A percentile compares a stretch with the other conserved stretches of the same genome.
phyloP scores from a whole-genome alignment of 176 grass and related monocot species.

The Dendrocalamus sinicus region DNA sequence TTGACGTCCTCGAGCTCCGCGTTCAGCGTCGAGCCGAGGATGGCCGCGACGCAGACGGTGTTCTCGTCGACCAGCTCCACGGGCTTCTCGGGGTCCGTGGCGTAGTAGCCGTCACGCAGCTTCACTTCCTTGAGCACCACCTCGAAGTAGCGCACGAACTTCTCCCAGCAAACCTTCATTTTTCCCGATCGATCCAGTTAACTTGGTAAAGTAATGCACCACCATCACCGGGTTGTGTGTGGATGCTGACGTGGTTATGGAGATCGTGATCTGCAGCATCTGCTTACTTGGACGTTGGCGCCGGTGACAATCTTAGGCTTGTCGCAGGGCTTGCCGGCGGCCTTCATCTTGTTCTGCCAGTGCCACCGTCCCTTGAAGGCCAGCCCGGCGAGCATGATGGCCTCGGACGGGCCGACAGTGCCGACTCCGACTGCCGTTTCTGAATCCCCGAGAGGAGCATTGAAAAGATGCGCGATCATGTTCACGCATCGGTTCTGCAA shows the following conservation, averaged over 20 bases:
- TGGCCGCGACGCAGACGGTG: slow-evolving; percentile 92
- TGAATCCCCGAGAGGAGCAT: slow-evolving; percentile 70
- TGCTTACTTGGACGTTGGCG: slow-evolving; percentile 73
- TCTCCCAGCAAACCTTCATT: slow-evolving; percentile 92
- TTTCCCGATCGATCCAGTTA: neutral
- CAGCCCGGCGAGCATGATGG: slow-evolving; percentile 91
- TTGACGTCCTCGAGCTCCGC: slow-evolving; percentile 94
- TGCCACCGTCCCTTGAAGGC: slow-evolving; percentile 90
- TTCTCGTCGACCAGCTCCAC: slow-evolving; percentile 91
- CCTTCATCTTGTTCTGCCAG: slow-evolving; percentile 92
- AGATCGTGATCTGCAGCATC: neutral
- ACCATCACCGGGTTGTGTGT: neutral
- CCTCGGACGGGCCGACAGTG: slow-evolving; percentile 85
- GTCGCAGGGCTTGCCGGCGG: slow-evolving; percentile 79
- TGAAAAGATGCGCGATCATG: slow-evolving; percentile 92
- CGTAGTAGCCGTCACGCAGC: slow-evolving; percentile 74
- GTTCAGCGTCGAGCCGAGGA: slow-evolving; percentile 89
- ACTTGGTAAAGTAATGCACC: neutral
- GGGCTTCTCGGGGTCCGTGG: slow-evolving; percentile 81
- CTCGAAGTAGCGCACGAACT: slow-evolving; percentile 92
- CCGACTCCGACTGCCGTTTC: slow-evolving; percentile 78
- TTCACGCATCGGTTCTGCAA: slow-evolving; percentile 89
- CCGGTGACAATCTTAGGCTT: slow-evolving; percentile 94
- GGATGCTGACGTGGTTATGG: neutral
- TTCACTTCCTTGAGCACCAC: slow-evolving; percentile 95